Conservation (phyloP, 140 eudicot species). For the Oenanthe javanica region DNA sequence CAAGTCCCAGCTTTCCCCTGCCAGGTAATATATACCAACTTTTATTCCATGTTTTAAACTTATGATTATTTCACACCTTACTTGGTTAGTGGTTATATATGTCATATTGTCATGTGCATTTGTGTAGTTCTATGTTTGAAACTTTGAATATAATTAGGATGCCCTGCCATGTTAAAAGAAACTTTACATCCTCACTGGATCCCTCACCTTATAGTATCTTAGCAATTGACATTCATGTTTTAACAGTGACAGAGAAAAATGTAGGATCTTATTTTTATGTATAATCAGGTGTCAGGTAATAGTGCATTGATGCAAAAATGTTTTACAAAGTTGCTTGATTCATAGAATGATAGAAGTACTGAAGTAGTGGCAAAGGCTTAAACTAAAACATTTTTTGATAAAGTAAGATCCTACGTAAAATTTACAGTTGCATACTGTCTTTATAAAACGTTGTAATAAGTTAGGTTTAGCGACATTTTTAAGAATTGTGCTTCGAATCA, state of each 20-base stretch:
- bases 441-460: neutral
- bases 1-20: slow-evolving; percentile 18
- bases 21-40: neutral
- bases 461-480: neutral
- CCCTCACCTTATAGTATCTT: neutral
- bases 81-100: neutral
- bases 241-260: neutral
- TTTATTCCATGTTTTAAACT: neutral
- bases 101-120: neutral
- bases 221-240: neutral
- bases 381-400: neutral
- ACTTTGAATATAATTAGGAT: neutral
- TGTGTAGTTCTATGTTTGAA: neutral
- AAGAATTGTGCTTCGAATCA: no score
- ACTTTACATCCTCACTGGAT: neutral
- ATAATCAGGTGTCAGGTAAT: neutral
- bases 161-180: neutral
- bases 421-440: neutral
- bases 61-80: neutral
- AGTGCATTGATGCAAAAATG: neutral
- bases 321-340: neutral
- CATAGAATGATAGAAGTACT: neutral
- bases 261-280: neutral
- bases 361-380: neutral
- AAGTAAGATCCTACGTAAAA: neutral